Percentiles rank a stretch among this genome's conserved stretches.
Evolutionary conservation across 345 rosid species (phyloP).

Genomic region (Brassica juncea): DNA sequence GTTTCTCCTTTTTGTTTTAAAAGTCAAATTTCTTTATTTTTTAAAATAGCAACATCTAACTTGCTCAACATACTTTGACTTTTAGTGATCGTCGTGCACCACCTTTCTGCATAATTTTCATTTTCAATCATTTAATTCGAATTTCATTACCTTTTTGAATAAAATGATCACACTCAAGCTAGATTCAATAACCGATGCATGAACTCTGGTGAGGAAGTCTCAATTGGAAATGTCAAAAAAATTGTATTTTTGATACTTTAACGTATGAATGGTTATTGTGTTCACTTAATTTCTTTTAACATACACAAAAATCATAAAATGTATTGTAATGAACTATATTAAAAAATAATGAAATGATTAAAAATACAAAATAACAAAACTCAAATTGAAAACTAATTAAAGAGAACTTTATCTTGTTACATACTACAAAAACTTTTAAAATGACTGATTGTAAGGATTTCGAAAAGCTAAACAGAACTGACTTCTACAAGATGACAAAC

Average conservation of each 20-base stretch:
- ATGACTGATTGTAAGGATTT: background rate
- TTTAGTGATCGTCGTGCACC: slow-evolving; percentile 32
- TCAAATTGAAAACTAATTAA: background rate
- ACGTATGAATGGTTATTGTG: background rate
- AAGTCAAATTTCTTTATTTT: slow-evolving; percentile 14
- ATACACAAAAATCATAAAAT: background rate
- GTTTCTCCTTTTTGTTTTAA: background rate
- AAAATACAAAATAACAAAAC: background rate
- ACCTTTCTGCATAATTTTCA: slow-evolving; percentile 25
- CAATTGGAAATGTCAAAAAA: background rate
- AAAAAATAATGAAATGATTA: background rate
- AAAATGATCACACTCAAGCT: slow-evolving; percentile 19
- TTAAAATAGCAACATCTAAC: background rate
- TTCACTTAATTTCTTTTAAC: background rate
- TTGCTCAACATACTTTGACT: slow-evolving; percentile 17
- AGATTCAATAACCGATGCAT: slow-evolving; percentile 24
- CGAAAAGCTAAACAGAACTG: slow-evolving; percentile 19
- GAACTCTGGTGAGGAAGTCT: slow-evolving; percentile 27
- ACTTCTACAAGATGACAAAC: slow-evolving; percentile 30
- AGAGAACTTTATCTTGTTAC: background rate
- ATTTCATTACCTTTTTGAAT: slow-evolving; percentile 26
- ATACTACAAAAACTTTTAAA: background rate
- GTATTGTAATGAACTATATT: background rate
- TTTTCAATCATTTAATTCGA: slow-evolving; percentile 41
- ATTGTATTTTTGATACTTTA: background rate